phyloP scores from a whole-genome alignment of 2,329 filamentous ascomycete species.

The Fusarium illudens region DNA sequence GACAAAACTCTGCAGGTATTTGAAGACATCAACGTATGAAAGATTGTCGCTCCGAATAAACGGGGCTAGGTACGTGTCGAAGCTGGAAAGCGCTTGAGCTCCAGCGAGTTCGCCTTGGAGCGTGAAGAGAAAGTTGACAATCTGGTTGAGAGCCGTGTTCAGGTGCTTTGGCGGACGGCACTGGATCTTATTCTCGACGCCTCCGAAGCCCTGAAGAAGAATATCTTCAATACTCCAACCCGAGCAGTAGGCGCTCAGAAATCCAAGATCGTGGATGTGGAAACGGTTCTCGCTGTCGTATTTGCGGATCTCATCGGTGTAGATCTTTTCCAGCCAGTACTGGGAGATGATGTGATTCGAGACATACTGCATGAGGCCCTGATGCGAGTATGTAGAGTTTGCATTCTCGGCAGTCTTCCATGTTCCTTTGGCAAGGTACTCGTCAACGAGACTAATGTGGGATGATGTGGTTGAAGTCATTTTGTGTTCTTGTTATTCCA shows the following conservation, averaged over 20 bases:
- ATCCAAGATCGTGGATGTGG: conserved; percentile 38
- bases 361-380: conserved; percentile 39
- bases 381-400: conserved; percentile 40
- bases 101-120: conserved; percentile 37
- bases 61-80: conserved; percentile 36
- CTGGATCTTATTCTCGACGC: conserved; percentile 39
- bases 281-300: conserved; percentile 34
- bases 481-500: not conserved
- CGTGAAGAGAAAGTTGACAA: conserved; percentile 39
- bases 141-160: conserved; percentile 39
- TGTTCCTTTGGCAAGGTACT: conserved; percentile 34
- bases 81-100: conserved; percentile 33
- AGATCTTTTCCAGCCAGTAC: conserved; percentile 39
- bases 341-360: conserved; percentile 38
- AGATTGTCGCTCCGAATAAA: conserved; percentile 34
- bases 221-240: conserved; percentile 40
- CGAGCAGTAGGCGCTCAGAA: conserved; percentile 38
- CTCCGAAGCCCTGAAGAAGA: conserved; percentile 36
- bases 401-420: conserved; percentile 38
- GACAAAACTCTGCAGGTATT: conserved; percentile 37
- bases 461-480: conserved; percentile 8
- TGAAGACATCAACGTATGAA: conserved; percentile 35
- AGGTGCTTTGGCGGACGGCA: conserved; percentile 37
- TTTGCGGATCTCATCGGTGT: conserved; percentile 30
- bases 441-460: conserved; percentile 30